phyloP scores from a whole-genome alignment of 805 yeast genomes.

The Candida coleopterorum region DNA sequence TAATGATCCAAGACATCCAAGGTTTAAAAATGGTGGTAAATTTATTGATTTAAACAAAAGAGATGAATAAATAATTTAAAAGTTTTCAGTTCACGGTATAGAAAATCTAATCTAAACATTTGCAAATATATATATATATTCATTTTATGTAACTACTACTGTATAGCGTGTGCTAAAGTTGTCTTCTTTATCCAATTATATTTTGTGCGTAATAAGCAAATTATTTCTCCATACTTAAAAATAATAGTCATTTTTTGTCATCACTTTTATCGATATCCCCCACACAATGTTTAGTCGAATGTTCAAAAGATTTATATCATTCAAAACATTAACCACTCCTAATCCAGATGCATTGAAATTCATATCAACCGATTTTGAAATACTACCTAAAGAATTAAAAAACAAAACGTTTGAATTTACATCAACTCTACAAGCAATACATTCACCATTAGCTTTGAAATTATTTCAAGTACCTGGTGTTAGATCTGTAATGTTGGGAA shows the following conservation, averaged over 20 bases:
- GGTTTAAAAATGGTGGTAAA: conserved; percentile 56
- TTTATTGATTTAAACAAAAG: conserved; percentile 26
- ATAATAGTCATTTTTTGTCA: too few species aligned
- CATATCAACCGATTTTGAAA: conserved; percentile 42
- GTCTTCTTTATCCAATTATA: conserved; percentile 1
- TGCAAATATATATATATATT: conserved; percentile 4
- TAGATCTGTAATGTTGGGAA: conserved; percentile 68
- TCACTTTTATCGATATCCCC: too few species aligned
- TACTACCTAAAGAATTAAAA: conserved; percentile 40
- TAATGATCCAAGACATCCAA: conserved; percentile 96
- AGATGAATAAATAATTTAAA: conserved; percentile 2
- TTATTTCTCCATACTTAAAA: conserved; percentile 5
- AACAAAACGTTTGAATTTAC: conserved; percentile 50
- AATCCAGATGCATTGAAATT: conserved; percentile 73
- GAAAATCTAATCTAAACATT: neutral
- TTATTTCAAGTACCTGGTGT: conserved; percentile 60
- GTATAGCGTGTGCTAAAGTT: neutral
- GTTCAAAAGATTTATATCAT: conserved; percentile 24
- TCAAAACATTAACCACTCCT: conserved; percentile 58
- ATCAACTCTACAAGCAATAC: conserved; percentile 47
- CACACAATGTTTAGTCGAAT: neutral
- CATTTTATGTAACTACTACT: neutral
- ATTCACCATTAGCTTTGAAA: conserved; percentile 60
- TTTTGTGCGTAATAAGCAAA: conserved; percentile 6
- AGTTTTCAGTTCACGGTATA: neutral